Evolutionary conservation across 2,329 filamentous ascomycete genomes (phyloP).

Genomic region (Blastomyces emzantsi): DNA sequence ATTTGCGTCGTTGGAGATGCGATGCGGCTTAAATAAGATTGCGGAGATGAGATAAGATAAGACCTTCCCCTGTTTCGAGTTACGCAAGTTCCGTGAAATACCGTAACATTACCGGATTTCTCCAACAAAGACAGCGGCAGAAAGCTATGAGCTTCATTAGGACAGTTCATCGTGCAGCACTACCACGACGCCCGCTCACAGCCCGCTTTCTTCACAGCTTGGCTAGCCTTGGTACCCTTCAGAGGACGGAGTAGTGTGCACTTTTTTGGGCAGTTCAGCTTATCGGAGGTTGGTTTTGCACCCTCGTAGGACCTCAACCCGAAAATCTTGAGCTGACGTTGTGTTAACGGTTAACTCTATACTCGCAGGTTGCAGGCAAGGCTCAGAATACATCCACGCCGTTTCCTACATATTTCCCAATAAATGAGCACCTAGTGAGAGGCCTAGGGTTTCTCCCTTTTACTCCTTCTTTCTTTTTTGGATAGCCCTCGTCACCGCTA

Average conservation of each 20-base stretch:
- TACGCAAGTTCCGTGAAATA: neutral
- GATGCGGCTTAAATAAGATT: neutral
- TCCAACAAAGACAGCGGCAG: neutral
- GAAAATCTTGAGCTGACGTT: neutral
- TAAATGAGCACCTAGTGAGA: neutral
- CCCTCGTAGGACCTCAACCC: neutral
- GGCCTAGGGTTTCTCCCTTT: neutral
- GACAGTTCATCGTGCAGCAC: neutral
- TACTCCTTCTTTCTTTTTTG: neutral
- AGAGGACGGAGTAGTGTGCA: neutral
- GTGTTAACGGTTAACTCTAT: neutral
- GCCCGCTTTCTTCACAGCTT: neutral
- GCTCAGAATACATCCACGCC: neutral
- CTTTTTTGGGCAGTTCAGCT: neutral
- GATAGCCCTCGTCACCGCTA: neutral
- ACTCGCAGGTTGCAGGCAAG: neutral
- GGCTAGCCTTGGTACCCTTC: neutral
- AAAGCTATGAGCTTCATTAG: constrained; percentile 5
- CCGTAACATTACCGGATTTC: neutral
- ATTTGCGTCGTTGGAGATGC: neutral
- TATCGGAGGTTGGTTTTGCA: neutral
- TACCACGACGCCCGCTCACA: neutral
- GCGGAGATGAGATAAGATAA: constrained; percentile 20
- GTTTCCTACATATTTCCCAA: neutral
- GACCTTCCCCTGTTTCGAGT: constrained; percentile 9